A percentile compares a stretch with the other conserved stretches of the same genome.
These are phyloP conservation scores for Cephalotrichum gorgonifer DNA, from an alignment of 2,329 filamentous ascomycete species.

Conservation along the genomic window DNA sequence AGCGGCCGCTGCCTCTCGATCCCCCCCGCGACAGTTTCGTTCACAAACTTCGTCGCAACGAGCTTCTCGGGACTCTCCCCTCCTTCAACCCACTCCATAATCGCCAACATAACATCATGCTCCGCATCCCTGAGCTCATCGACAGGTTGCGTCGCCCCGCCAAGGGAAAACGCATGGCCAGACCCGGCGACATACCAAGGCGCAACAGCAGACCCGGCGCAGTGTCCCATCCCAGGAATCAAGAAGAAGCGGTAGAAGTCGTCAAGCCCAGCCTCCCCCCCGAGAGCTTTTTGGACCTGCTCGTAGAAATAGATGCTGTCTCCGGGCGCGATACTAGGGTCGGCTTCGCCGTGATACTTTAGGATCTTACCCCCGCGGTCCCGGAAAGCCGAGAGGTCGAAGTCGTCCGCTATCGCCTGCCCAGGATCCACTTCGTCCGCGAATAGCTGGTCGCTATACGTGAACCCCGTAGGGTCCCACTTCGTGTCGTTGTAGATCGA, in stretches of 20 bases:
- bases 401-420: constrained; percentile 23
- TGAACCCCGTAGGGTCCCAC: constrained; percentile 11
- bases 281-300: constrained; percentile 27
- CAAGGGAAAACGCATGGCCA: constrained; percentile 30
- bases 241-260: constrained; percentile 39
- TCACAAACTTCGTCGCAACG: constrained; percentile 22
- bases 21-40: constrained; percentile 15
- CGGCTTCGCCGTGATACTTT: constrained; percentile 31
- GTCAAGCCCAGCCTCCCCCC: constrained; percentile 21
- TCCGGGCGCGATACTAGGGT: constrained; percentile 25
- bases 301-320: constrained; percentile 11
- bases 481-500: background rate
- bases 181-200: constrained; percentile 18
- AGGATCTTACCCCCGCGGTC: constrained; percentile 29
- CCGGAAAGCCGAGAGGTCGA: constrained; percentile 24
- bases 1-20: constrained; percentile 33
- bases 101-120: constrained; percentile 26
- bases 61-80: constrained; percentile 18
- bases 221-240: constrained; percentile 43
- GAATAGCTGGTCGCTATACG: constrained; percentile 20
- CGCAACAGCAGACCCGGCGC: constrained; percentile 18
- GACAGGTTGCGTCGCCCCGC: constrained; percentile 18
- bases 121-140: constrained; percentile 23
- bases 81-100: constrained; percentile 26
- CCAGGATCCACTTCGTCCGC: constrained; percentile 25